Base-by-base conservation (phyloP, 75 land plant species). In the Azolla pinnata region DNA sequence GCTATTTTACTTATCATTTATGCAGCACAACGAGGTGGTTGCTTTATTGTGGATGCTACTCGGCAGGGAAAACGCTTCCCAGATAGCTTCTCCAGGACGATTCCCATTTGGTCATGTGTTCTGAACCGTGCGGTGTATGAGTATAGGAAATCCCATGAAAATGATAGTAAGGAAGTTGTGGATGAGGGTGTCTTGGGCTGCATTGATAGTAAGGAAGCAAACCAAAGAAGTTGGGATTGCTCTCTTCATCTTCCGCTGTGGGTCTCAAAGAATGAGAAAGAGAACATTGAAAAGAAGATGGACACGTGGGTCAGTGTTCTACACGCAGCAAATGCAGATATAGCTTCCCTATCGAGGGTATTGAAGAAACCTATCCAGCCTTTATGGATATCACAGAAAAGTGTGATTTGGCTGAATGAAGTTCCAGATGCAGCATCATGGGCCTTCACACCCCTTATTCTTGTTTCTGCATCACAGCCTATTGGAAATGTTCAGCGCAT, bases 101-200 rank as follows among this genome's bases (percentile, higher is more conserved):
- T 95, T 60, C 97, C 99, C 0, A 95, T 95, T 50, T 95, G 99
- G 99, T 53, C 86, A 8, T 95, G 99, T 62, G 88, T 95, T 24
- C 54, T 95, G 52, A 95, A 95, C 73, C 79, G 91, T 3, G 85
- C 95, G 14, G 64, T 92, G 30, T 31, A 46, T 33, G 27, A 53
- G 21, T 21, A 57, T 31, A 28, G 63, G 26, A 45, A 9, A 24
- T 2, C 33, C 10, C 10, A 12, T 5, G 40, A 35, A 5, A 5
- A 5, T 5, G 40, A 35, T 12, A 35, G 12, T 5, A 53, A 47
- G 8, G 25, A 7, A 40, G 50, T 5, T 30, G n/a, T 59, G 29
- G 27, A n/a, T 17, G 61, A 29, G 16, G 21, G 54, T 29, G 33
- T 19, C 1, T 40, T 12, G 40, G 12, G 12, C 40, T 5, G 40